Base-by-base conservation (phyloP, 371 early-diverging fungal genomes). In the Umbelopsis sp. region DNA sequence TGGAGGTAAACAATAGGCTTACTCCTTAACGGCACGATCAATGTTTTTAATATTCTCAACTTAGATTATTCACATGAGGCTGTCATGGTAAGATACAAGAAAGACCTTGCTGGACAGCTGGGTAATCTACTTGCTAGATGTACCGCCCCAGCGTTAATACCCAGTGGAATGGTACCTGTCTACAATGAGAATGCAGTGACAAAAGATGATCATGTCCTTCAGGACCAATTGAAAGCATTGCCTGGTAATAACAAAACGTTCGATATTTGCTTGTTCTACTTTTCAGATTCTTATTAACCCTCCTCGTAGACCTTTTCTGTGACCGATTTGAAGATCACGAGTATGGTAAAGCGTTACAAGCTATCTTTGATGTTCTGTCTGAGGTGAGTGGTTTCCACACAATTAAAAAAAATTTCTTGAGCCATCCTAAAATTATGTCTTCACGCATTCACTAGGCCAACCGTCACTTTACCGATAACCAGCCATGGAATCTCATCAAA, bases 111-210 rank as follows among this genome's bases (percentile, higher is more conserved):
- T 10, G 92, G 92, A 5, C 95, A 94, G 71, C 83, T 97, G 9
- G 98, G 96, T 50, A 98, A 98, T 72, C 82, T 98, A 18, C 75
- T 92, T 29, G 86, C 87, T 45, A 84, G 98, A 65, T 80, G 86
- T 29, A 84, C 87, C 0, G 86, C 86, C 0, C 63, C 66, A 18
- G 71, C 85, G 1, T 71, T 95, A 57, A 91, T 92, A 69, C 86
- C 91, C 5, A 67, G 66, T 22, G 75, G 70, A 18, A 50, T 65
- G 29, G 74, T 86, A 7, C 93, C 93, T 46, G 52, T 52, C 14
- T 63, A 63, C 14, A 76, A 68, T 8, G 9, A 71, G 38, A 51
- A 68, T 4, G 62, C 66, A 5, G 20, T 78, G 11, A 72, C 79
- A 50, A 63, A 69, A 0, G 78, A 75, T 18, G 89, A 88, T 45